Base-by-base conservation (phyloP, 306 rosid genomes). In the Fragaria iinumae region DNA sequence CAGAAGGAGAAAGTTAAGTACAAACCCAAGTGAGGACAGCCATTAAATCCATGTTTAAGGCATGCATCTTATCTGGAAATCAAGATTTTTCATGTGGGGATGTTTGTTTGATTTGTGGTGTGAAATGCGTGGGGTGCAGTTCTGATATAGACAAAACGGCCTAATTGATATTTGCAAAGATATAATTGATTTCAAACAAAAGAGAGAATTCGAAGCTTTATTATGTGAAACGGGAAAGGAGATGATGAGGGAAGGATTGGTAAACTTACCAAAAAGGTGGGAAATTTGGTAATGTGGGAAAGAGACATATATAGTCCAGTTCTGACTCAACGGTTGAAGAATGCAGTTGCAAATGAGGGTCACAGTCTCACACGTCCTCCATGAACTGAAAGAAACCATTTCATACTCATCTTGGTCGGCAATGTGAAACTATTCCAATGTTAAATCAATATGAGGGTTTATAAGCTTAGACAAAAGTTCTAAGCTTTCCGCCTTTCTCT, bases 41-140 rank as follows among this genome's bases (percentile, higher is more conserved):
- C 32, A 41, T 34, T 32, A 27, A 65, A 60, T 34, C 55, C 50
- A 48, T 41, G 53, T 32, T 67, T 50, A 63, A 39, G 14, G 66
- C 44, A 2, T 47, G 69, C 23, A 76, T 79, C 64, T 76, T 67
- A 73, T 76, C 79, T 59, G 39, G 55, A 76, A 11, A 32, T 38
- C 49, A 62, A 74, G 41, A 77, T 39, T 65, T 67, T 12, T 14
- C 11, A 4, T 52, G 47, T 50, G 72, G 60, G 67, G 39, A 62
- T 62, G 67, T 2, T 6, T 50, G 23, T 21, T 67, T 36, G 47
- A 78, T 66, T 65, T 66, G 87, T 82, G 93, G 91, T 83, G 76
- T 69, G 71, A 52, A 81, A 81, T 83, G 69, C 21, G 48, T 72
- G 65, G 65, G 65, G 36, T 71, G 75, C 47, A 57, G 27, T 18